Percentiles rank a stretch among this genome's conserved stretches.
phyloP scores from a whole-genome alignment of 2,329 filamentous ascomycete species.

The Penicillium freii region DNA sequence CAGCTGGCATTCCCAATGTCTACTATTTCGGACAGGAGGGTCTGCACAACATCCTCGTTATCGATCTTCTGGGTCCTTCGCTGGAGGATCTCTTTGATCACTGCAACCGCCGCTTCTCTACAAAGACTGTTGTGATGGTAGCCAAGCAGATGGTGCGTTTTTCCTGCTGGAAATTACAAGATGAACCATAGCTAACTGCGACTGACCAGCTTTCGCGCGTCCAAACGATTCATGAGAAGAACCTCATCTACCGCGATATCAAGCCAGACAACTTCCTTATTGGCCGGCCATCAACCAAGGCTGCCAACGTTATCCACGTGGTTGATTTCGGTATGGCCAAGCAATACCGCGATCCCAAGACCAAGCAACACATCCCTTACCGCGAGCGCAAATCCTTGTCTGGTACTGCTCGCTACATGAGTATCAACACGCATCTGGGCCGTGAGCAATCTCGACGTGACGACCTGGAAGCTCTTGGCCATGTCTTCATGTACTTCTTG shows the following conservation, averaged over 20 bases:
- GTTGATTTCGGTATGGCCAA: conserved; percentile 99
- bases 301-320: conserved; percentile 97
- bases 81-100: conserved; percentile 97
- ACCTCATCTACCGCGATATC: conserved; percentile 97
- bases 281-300: conserved; percentile 84
- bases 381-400: conserved; percentile 95
- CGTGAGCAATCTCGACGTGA: conserved; percentile 94
- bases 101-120: conserved; percentile 89
- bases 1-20: conserved; percentile 97
- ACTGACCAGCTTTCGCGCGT: conserved; percentile 73
- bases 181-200: background rate
- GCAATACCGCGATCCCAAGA: conserved; percentile 97
- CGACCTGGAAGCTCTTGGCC: conserved; percentile 80
- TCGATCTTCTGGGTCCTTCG: conserved; percentile 90
- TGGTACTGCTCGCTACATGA: conserved; percentile 97
- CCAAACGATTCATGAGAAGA: conserved; percentile 95
- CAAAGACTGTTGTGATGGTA: conserved; percentile 98
- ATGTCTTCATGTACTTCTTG: conserved; percentile 70
- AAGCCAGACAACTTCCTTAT: conserved; percentile 99
- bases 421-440: conserved; percentile 97
- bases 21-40: conserved; percentile 99
- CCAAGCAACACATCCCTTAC: conserved; percentile 98
- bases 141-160: conserved; percentile 89
- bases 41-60: conserved; percentile 97
- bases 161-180: background rate